Conservation (phyloP, 257 asterid genomes). For the Solanum etuberosum region DNA sequence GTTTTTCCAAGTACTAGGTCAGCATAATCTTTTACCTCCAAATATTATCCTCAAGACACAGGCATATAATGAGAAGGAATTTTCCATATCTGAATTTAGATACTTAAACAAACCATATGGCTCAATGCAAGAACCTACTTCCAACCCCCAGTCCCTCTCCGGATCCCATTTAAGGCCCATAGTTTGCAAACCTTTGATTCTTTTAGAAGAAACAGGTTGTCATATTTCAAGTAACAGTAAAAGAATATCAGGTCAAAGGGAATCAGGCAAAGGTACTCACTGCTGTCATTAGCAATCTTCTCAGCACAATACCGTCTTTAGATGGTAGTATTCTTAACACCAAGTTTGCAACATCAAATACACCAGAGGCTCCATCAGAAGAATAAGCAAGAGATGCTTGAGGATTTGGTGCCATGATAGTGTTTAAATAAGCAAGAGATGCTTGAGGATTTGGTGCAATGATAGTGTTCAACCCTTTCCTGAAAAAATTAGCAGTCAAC, state of each 20-base stretch:
- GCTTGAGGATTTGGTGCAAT: conserved; percentile 29
- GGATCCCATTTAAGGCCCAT: background rate
- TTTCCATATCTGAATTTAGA: background rate
- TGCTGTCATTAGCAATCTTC: conserved; percentile 83
- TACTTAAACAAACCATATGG: background rate
- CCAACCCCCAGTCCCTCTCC: background rate
- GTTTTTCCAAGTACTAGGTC: background rate
- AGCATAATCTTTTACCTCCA: background rate
- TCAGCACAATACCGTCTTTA: conserved; percentile 65
- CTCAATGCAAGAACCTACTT: background rate
- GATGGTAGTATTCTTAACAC: conserved; percentile 70
- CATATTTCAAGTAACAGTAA: background rate
- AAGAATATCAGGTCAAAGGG: background rate
- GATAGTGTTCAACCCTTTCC: conserved; percentile 48
- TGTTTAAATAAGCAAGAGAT: conserved; percentile 25
- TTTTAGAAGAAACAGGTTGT: background rate
- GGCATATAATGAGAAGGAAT: background rate
- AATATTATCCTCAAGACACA: background rate
- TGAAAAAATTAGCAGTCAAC: conserved; percentile 17
- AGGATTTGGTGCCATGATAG: conserved; percentile 29
- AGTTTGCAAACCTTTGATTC: background rate
- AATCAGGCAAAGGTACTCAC: conserved; percentile 32
- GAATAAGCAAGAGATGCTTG: conserved; percentile 32
- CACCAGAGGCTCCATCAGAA: conserved; percentile 31
- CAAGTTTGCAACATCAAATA: conserved; percentile 49